Evolutionary conservation across 1,139 yeast species (phyloP).

Genomic region (Debaryomyces subglobosus): DNA sequence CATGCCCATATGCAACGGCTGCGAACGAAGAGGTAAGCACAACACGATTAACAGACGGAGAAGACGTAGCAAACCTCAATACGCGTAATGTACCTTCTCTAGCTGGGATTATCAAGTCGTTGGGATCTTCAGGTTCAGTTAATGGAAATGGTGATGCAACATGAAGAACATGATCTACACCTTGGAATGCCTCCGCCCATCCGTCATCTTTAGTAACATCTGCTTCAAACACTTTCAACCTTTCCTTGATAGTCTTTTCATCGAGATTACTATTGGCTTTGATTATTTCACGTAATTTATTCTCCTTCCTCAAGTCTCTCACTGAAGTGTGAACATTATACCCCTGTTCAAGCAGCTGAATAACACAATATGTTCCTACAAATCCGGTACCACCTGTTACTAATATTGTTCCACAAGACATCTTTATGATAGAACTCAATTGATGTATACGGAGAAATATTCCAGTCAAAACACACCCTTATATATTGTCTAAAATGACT

Average conservation of each 20-base stretch:
- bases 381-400: conserved; percentile 18
- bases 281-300: conserved; percentile 3
- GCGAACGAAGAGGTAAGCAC: conserved; percentile 25
- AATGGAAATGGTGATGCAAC: conserved; percentile 18
- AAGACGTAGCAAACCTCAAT: conserved; percentile 13
- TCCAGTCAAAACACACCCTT: neutral
- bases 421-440: neutral
- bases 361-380: conserved; percentile 13
- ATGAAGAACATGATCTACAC: conserved; percentile 18
- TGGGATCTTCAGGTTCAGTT: conserved; percentile 11
- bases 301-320: conserved; percentile 9
- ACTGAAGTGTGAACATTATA: conserved; percentile 14
- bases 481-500: neutral
- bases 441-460: neutral
- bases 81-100: conserved; percentile 17
- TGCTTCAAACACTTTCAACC: conserved; percentile 11
- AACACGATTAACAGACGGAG: conserved; percentile 22
- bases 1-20: conserved; percentile 14
- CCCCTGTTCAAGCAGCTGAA: conserved; percentile 10
- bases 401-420: conserved; percentile 10
- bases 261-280: conserved; percentile 4
- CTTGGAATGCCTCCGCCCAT: conserved; percentile 19
- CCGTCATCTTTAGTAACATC: conserved; percentile 17
- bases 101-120: conserved; percentile 13
- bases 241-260: neutral